phyloP scores from a whole-genome alignment of 169 alveolate species.

The Plasmodium reichenowi region DNA sequence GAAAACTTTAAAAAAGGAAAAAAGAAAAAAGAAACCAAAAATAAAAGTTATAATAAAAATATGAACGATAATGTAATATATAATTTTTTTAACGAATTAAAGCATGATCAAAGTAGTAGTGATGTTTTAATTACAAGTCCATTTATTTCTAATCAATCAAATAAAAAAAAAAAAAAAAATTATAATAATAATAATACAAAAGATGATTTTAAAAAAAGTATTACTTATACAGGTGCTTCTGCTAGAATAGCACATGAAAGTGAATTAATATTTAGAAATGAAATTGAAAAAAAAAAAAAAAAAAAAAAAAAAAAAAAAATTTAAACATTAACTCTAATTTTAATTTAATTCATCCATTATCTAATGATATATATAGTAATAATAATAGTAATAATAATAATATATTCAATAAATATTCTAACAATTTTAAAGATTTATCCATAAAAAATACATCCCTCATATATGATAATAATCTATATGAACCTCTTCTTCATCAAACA shows the following conservation, averaged over 20 bases:
- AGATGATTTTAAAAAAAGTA: conserved; percentile 43
- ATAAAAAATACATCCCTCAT: not conserved
- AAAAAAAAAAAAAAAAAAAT: no score
- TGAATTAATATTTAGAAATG: conserved; percentile 55
- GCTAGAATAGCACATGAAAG: conserved; percentile 74
- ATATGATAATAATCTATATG: conserved; percentile 33
- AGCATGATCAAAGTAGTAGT: no score
- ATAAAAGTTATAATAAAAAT: not conserved
- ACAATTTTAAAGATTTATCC: not conserved
- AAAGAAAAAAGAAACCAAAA: conserved; percentile 1
- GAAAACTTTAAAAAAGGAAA: conserved; percentile 3
- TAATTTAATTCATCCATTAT: not conserved
- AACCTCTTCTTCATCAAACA: conserved; percentile 33
- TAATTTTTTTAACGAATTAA: not conserved
- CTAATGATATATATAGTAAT: not conserved
- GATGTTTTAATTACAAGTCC: no score
- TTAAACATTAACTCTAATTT: no score
- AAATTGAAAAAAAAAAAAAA: conserved; percentile 38
- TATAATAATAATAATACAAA: conserved; percentile 3
- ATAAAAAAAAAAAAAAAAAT: no score
- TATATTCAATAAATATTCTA: conserved; percentile 3
- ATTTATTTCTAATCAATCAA: no score
- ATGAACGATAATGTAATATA: no score
- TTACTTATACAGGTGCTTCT: conserved; percentile 76
- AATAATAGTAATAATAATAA: not conserved